Evolutionary conservation across 2,329 filamentous ascomycete species (phyloP), one percentile per base, ranked within the genome.

Genomic region (Colletotrichum sojae): DNA sequence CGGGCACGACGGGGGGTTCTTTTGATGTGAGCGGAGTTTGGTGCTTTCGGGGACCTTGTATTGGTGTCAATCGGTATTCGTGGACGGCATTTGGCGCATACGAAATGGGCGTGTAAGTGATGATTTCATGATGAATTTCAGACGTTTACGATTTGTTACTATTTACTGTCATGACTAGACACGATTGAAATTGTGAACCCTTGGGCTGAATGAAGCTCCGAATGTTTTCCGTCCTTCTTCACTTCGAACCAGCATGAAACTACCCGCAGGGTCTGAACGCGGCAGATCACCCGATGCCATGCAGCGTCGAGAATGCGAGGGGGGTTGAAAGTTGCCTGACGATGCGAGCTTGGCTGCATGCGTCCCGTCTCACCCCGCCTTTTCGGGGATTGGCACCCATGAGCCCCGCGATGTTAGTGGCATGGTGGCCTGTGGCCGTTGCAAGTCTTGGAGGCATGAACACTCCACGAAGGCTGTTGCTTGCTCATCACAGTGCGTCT

Each of bases 1-100:
- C 12, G 49, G 55, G 13, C 49, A 46, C 3, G 67, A 56, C 1
- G 51, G 31, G 15, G 60, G 60, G 27, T 69, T 66, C 45, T 67
- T 69, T 31, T 69, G 36, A 69, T 45, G 39, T 59, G 15, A 8
- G 25, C 55, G 40, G 40, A 22, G 46, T 58, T 52, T 16, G 49
- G 18, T 22, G 48, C 27, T 51, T 49, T 56, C 16, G 20, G 12
- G 5, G 22, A 31, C 3, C n/a, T n/a, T n/a, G n/a, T n/a, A n/a
- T n/a, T n/a, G n/a, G n/a, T n/a, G n/a, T n/a, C n/a, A n/a, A n/a
- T n/a, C n/a, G n/a, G n/a, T n/a, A n/a, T n/a, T 18, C 9, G 8
- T 49, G 45, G 5, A 12, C 12, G 48, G 48, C 5, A 1, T 51
- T 51, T 9, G 2, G 8, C 6, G n/a, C 20, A 51, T 46, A 18